Base-by-base conservation (phyloP, 164 flowering plant genomes). In the Kalanchoe fedtschenkoi region DNA sequence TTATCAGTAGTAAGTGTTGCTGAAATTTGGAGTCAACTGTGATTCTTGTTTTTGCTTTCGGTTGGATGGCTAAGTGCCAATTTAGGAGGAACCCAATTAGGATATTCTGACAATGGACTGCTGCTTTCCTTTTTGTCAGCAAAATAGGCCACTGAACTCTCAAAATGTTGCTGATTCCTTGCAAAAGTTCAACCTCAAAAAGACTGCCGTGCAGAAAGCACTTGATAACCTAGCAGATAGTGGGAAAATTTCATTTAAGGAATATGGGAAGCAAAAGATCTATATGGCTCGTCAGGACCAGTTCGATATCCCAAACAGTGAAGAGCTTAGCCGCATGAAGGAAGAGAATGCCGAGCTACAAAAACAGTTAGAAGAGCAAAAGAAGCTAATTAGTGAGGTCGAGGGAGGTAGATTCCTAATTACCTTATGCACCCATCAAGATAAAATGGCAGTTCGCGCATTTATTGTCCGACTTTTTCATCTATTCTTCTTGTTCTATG, bases 141-240 rank as follows among this genome's bases (percentile, higher is more conserved):
- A 91, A 95, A 90, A 91, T 66, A 82, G 82, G 68, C 99, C 96
- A n/a, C 62, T 88, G 56, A 95, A 88, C 75, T 70, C 96, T 51
- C 99, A 95, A 73, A 87, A 81, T 79, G 95, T 72, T 47, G 96
- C 96, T 19, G 99, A 89, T 74, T 69, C 87, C 14, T 63, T 90
- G 78, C 99, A 95, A 79, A 95, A 95, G 85, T 84, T 71, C 63
- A 91, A 83, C 65, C 97, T 95, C n/a, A 91, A 95, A 64, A 95
- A 91, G 86, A 69, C 93, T 37, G 77, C 87, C 17, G 75, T 95
- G 10, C 99, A 95, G 59, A 93, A 95, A 67, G 86, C 95, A 19
- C 68, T 91, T 74, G 99, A 83, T 60, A 46, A 60, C 38, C 86
- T 85, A 43, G 81, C 86, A 38, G 91, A 85, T 56, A 66, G 68